phyloP scores from a whole-genome alignment of 2,329 filamentous ascomycete species.

The Apiospora aurea region DNA sequence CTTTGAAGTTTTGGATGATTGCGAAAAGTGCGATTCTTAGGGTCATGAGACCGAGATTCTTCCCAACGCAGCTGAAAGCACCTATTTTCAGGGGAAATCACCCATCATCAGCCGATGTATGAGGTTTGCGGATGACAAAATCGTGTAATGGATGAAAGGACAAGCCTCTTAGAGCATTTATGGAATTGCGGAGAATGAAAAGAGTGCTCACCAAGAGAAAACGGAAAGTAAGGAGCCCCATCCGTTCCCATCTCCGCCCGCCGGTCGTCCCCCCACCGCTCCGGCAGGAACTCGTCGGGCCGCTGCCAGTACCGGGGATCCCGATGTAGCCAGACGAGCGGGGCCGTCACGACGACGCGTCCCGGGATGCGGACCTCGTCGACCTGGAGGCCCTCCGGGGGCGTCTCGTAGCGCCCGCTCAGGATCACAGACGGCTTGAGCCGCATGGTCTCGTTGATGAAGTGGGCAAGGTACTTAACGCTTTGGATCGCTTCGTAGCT shows the following conservation, averaged over 20 bases:
- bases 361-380: slow-evolving; percentile 44
- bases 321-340: slow-evolving; percentile 37
- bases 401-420: slow-evolving; percentile 46
- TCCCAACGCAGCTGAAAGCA: slow-evolving; percentile 34
- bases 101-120: background rate
- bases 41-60: slow-evolving; percentile 33
- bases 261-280: slow-evolving; percentile 33
- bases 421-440: slow-evolving; percentile 46
- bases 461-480: slow-evolving; percentile 45
- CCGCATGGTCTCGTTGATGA: slow-evolving; percentile 39
- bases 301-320: slow-evolving; percentile 32
- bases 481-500: slow-evolving; percentile 39
- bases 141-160: no score
- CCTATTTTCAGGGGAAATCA: slow-evolving; percentile 24
- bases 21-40: slow-evolving; percentile 31
- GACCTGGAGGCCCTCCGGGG: slow-evolving; percentile 41
- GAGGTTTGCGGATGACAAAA: no score
- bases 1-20: slow-evolving; percentile 31
- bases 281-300: slow-evolving; percentile 34
- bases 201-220: slow-evolving; percentile 30
- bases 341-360: slow-evolving; percentile 36
- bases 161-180: no score
- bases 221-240: slow-evolving; percentile 34
- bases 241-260: slow-evolving; percentile 35
- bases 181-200: no score